Conservation (phyloP, 768 basidiomycete genomes). For the Leccinum truebloodii region DNA sequence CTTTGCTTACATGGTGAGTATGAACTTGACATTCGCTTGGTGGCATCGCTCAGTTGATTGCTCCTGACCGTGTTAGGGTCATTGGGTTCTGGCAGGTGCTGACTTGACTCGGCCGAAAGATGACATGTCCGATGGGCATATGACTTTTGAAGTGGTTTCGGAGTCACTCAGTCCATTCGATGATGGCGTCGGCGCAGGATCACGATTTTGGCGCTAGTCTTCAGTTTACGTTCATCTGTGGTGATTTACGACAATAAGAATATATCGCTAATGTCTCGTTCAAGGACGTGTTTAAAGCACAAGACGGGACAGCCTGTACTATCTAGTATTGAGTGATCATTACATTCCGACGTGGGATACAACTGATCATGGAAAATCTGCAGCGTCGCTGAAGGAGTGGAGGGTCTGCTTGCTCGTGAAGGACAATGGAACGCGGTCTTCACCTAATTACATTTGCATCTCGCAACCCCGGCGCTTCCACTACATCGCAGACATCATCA, state of each 20-base stretch:
- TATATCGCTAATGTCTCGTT: background rate
- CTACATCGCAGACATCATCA: background rate
- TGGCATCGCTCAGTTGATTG: background rate
- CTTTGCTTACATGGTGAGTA: conserved; percentile 46
- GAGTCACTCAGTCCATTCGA: conserved; percentile 13
- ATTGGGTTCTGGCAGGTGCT: conserved; percentile 18
- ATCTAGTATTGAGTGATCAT: background rate
- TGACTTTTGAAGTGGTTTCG: conserved; percentile 25
- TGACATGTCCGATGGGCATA: conserved; percentile 2
- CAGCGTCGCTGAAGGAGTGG: background rate
- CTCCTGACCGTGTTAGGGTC: conserved; percentile 20
- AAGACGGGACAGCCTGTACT: background rate
- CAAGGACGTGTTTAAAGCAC: background rate
- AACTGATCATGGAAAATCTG: background rate
- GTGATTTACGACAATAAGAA: background rate
- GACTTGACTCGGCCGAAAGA: background rate
- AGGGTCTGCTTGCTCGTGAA: background rate
- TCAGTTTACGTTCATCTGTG: background rate
- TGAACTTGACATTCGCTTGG: background rate
- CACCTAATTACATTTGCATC: background rate
- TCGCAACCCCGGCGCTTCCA: background rate
- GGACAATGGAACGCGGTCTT: background rate
- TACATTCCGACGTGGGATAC: background rate
- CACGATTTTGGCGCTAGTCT: background rate
- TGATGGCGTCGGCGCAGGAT: background rate